Evolutionary conservation across 2,329 filamentous ascomycete genomes (phyloP), one percentile per base, ranked within the genome.

Genomic region (Cylindrodendrum hubeiense): DNA sequence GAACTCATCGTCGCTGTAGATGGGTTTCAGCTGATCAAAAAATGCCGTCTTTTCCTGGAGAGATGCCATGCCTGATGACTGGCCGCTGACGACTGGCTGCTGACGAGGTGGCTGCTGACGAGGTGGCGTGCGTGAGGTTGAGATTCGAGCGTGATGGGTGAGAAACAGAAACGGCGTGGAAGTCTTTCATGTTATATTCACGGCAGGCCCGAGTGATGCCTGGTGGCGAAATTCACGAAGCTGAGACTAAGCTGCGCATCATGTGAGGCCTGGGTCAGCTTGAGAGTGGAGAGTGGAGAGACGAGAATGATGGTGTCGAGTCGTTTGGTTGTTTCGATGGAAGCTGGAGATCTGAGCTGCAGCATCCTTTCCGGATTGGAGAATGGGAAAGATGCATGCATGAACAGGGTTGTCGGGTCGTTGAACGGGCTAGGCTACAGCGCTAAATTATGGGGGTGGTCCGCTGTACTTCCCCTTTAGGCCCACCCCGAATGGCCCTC

Each of bases 11-110:
- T 75, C 73, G 33, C 75, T 73, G 28, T 80, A 79, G 10, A 79
- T 68, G 55, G 75, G 71, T 15, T 79, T 75, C 1, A 87, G 73
- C n/a, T 75, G 74, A n/a, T 77, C 67, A 67, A 87, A 88, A 65
- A 84, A 85, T 0, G 78, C 81, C 22, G 74, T 50, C 70, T 88
- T 88, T 37, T 83, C 81, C 53, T 78, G 70, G 7, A 83, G 54
- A 3, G 68, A 67, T 13, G 67, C 34, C 77, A 79, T 78, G 59
- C 5, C 65, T 50, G 17, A 43, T 21, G n/a, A 22, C 7, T 46
- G 24, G 13, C 39, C 24, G 39, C 17, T 7, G 21, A 34, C 4
- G 24, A 12, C 7, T 46, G 24, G 13, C 39, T 30, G 39, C 17
- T 7, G 21, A 34, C 4, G 24, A 17, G 26, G 5, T 46, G 24